Evolutionary conservation across 2,329 filamentous ascomycete species (phyloP).

Genomic region (Thermochaetoides dissita): DNA sequence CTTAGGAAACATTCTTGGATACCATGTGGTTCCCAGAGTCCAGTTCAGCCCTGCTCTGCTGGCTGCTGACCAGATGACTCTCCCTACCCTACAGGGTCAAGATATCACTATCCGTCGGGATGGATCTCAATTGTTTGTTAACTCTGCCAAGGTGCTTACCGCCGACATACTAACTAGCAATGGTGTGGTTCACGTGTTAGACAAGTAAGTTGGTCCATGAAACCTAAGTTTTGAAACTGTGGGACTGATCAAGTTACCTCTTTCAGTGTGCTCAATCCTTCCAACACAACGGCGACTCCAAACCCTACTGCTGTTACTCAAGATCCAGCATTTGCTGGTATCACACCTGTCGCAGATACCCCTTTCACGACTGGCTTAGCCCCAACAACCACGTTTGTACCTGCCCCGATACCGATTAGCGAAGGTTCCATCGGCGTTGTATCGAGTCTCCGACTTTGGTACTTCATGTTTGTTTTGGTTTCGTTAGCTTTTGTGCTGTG

Average conservation of each 20-base stretch:
- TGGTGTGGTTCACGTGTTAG: slow-evolving; percentile 44
- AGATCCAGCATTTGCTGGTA: slow-evolving; percentile 19
- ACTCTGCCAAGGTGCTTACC: slow-evolving; percentile 34
- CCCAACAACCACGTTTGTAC: slow-evolving; percentile 17
- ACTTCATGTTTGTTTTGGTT: not conserved
- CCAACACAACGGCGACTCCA: slow-evolving; percentile 17
- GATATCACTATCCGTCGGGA: slow-evolving; percentile 11
- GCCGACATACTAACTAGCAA: slow-evolving; percentile 38
- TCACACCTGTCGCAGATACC: slow-evolving; percentile 11
- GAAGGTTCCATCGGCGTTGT: slow-evolving; percentile 8
- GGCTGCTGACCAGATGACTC: slow-evolving; percentile 4
- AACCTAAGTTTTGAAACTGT: not conserved
- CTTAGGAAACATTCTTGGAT: slow-evolving; percentile 41
- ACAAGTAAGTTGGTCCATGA: slow-evolving; percentile 29
- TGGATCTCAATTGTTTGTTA: slow-evolving; percentile 26
- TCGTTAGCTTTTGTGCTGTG: slow-evolving; percentile 1
- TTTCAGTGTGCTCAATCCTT: slow-evolving; percentile 25
- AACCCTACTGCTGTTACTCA: slow-evolving; percentile 19
- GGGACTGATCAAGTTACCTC: slow-evolving; percentile 17
- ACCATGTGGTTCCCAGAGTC: slow-evolving; percentile 44
- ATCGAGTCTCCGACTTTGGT: slow-evolving; percentile 12
- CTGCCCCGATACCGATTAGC: slow-evolving; percentile 13
- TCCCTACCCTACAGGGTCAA: slow-evolving; percentile 9
- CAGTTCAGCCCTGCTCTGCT: slow-evolving; percentile 13
- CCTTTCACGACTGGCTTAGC: slow-evolving; percentile 19